phyloP scores from a whole-genome alignment of 2,329 filamentous ascomycete genomes.

The Hirsutella minnesotensis region DNA sequence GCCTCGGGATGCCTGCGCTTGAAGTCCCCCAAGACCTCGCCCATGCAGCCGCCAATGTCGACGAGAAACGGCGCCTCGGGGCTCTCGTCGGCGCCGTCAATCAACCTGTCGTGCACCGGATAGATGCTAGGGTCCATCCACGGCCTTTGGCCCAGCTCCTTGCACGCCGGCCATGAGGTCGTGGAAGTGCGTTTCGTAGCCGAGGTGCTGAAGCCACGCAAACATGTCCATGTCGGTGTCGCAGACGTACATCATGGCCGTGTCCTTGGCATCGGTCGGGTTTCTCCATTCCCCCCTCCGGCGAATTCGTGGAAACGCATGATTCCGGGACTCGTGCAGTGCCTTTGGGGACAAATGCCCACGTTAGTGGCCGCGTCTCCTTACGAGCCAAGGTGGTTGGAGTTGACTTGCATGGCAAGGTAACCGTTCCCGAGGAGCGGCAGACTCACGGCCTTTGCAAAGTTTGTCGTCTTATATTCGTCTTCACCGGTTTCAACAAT shows the following conservation, averaged over 20 bases:
- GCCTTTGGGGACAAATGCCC: background rate
- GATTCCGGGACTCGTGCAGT: constrained; percentile 8
- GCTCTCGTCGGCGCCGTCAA: constrained; percentile 14
- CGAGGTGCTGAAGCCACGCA: constrained; percentile 15
- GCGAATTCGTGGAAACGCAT: constrained; percentile 19
- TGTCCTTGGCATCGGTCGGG: constrained; percentile 16
- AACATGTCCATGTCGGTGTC: constrained; percentile 23
- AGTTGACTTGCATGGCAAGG: constrained; percentile 13
- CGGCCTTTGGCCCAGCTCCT: constrained; percentile 18
- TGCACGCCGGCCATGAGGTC: constrained; percentile 25
- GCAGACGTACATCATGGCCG: constrained; percentile 19
- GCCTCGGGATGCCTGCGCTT: constrained; percentile 17
- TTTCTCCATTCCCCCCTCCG: constrained; percentile 15
- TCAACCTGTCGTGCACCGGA: constrained; percentile 18
- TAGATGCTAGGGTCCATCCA: constrained; percentile 25
- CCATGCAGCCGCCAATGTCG: constrained; percentile 22
- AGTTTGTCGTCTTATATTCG: constrained; percentile 25
- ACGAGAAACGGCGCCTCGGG: constrained; percentile 17
- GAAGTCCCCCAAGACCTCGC: constrained; percentile 23
- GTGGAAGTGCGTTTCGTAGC: constrained; percentile 23
- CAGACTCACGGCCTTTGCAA: constrained; percentile 20
- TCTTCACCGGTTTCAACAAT: constrained; percentile 21
- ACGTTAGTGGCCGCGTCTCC: background rate
- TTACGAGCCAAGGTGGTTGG: background rate
- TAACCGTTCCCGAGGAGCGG: constrained; percentile 23